A percentile compares a stretch with the other conserved stretches of the same genome.
These are phyloP conservation scores for Prunus padus DNA, from an alignment of 306 rosid species.

Conservation along the genomic window DNA sequence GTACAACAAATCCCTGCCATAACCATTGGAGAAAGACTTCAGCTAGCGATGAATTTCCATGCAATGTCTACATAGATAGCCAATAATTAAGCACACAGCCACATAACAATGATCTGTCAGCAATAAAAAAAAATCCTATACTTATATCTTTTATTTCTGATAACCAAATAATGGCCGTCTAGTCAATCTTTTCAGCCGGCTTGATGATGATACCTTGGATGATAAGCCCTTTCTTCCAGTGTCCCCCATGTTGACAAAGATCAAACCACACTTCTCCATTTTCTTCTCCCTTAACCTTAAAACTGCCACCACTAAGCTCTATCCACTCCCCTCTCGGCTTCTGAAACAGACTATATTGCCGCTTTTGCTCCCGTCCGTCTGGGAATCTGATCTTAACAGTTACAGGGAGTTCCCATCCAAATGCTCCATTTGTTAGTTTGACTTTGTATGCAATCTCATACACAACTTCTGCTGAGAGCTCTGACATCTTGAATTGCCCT, in stretches of 20 bases:
- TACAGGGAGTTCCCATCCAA: slow-evolving; percentile 26
- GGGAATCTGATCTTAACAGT: slow-evolving; percentile 4
- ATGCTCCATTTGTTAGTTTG: slow-evolving; percentile 20
- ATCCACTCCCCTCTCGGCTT: slow-evolving; percentile 17
- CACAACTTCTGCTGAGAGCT: slow-evolving; percentile 6
- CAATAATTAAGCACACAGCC: no score
- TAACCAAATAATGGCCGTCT: background rate
- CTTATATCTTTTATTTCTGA: no score
- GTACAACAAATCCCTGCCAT: no score
- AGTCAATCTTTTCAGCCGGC: background rate
- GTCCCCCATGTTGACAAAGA: background rate
- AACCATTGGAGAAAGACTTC: no score
- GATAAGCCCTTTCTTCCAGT: slow-evolving; percentile 18
- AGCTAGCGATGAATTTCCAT: no score
- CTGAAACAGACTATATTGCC: slow-evolving; percentile 9
- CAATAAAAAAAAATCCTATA: no score
- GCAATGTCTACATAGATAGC: no score
- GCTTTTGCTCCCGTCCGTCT: background rate
- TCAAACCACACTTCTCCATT: background rate
- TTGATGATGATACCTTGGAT: slow-evolving; percentile 4
- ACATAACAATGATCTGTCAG: no score
- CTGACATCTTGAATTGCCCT: slow-evolving; percentile 18
- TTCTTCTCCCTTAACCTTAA: background rate
- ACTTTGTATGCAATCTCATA: slow-evolving; percentile 20
- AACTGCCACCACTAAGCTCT: slow-evolving; percentile 8